Evolutionary conservation across 371 early-diverging fungal genomes (phyloP).

Genomic region (Actinomortierella ambigua): DNA sequence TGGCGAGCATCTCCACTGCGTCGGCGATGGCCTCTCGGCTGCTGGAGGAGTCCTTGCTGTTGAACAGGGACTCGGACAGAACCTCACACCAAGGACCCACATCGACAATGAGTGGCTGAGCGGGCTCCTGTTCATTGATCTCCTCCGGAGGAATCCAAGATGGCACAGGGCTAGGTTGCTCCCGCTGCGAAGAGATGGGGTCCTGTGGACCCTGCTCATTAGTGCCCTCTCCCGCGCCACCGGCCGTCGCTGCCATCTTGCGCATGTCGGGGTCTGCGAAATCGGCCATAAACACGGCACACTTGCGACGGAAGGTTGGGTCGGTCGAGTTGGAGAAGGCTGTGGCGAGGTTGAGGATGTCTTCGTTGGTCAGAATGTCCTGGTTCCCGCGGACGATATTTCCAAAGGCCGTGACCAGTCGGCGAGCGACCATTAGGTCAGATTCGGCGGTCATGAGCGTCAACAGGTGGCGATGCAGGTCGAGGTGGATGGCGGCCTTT

Average conservation of each 20-base stretch:
- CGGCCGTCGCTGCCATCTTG: constrained; percentile 4
- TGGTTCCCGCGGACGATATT: constrained; percentile 54
- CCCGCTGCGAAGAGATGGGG: too few species aligned
- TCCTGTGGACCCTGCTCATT: too few species aligned
- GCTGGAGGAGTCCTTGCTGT: background rate
- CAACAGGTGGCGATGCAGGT: constrained; percentile 45
- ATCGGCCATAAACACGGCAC: constrained; percentile 44
- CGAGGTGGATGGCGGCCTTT: constrained; percentile 27
- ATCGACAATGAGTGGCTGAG: constrained; percentile 5
- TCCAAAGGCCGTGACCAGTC: constrained; percentile 55
- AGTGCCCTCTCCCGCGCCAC: background rate
- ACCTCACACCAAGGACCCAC: constrained; percentile 44
- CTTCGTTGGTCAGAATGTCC: constrained; percentile 40
- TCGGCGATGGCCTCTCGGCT: too few species aligned
- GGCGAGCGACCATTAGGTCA: constrained; percentile 43
- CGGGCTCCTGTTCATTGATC: background rate
- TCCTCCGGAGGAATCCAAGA: background rate
- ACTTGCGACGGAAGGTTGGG: constrained; percentile 30
- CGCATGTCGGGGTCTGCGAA: constrained; percentile 49
- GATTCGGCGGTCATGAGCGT: constrained; percentile 35
- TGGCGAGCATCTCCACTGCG: too few species aligned
- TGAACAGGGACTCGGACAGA: constrained; percentile 16
- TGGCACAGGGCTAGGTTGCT: background rate
- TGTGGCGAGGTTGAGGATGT: constrained; percentile 30
- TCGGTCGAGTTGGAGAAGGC: constrained; percentile 27